phyloP scores from a whole-genome alignment of 805 yeast species.

The Candida sanyiensis region DNA sequence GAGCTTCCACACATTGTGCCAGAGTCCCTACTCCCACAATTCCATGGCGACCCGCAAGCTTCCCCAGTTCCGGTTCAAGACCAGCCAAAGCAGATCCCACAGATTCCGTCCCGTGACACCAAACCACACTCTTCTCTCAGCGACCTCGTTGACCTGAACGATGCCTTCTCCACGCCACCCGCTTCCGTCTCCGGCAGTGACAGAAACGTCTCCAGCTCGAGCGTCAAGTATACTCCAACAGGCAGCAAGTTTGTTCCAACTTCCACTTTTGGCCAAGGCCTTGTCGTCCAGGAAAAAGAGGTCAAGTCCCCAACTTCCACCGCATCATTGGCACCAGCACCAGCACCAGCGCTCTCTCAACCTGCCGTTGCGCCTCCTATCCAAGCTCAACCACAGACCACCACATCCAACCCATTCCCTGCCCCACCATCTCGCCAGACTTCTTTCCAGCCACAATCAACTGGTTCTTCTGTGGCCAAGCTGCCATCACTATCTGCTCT shows the following conservation, averaged over 20 bases:
- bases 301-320: conserved; percentile 15
- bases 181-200: conserved; percentile 24
- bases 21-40: conserved; percentile 41
- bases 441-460: conserved; percentile 9
- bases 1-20: conserved; percentile 79
- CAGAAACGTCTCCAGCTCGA: conserved; percentile 23
- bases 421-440: conserved; percentile 6
- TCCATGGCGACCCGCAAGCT: conserved; percentile 11
- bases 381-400: conserved; percentile 3
- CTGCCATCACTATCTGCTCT: conserved; percentile 1
- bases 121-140: conserved; percentile 50
- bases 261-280: conserved; percentile 78
- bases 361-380: conserved; percentile 15
- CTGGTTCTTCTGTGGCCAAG: conserved; percentile 4
- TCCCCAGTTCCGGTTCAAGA: conserved; percentile 9
- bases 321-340: conserved; percentile 20
- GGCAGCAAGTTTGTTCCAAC: conserved; percentile 63
- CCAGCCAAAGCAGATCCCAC: conserved; percentile 16
- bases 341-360: conserved; percentile 12
- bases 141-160: conserved; percentile 58
- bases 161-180: conserved; percentile 42
- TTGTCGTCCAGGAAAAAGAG: conserved; percentile 38
- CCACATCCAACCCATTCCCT: conserved; percentile 1
- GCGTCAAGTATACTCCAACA: conserved; percentile 27
- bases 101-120: conserved; percentile 34